Percentiles rank a stretch among this genome's conserved stretches.
These are phyloP conservation scores for Eucalyptus brandiana DNA, from an alignment of 345 rosid species.

Conservation along the genomic window DNA sequence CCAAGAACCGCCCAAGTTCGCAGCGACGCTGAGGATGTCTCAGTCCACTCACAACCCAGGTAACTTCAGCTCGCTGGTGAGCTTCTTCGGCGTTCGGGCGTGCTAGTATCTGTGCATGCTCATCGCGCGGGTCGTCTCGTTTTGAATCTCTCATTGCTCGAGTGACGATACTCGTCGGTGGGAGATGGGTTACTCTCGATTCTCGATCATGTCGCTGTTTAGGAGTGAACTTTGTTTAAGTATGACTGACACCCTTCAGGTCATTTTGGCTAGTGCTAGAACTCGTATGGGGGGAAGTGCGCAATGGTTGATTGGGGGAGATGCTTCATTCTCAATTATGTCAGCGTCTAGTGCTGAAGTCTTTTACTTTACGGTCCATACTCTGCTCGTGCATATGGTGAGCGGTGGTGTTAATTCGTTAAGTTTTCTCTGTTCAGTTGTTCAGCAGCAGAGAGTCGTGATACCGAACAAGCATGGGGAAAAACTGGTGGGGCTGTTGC, in stretches of 20 bases:
- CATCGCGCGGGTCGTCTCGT: neutral
- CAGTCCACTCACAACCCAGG: constrained; percentile 22
- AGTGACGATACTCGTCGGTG: neutral
- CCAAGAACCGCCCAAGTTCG: neutral
- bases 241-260: neutral
- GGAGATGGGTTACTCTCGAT: neutral
- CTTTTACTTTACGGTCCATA: neutral
- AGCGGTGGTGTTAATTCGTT: neutral
- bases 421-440: neutral
- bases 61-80: neutral
- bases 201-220: neutral
- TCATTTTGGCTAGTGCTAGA: neutral
- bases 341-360: neutral
- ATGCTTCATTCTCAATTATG: neutral
- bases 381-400: neutral
- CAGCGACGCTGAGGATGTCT: constrained; percentile 21
- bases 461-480: constrained; percentile 53
- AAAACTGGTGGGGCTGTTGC: constrained; percentile 62
- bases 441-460: constrained; percentile 21
- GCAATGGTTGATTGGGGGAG: neutral
- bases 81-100: neutral
- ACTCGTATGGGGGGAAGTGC: neutral
- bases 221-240: neutral
- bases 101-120: neutral
- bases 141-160: neutral